Percentiles rank a stretch among this genome's conserved stretches.
phyloP scores from a whole-genome alignment of 176 grass and related monocot genomes.

The Eleusine indica region DNA sequence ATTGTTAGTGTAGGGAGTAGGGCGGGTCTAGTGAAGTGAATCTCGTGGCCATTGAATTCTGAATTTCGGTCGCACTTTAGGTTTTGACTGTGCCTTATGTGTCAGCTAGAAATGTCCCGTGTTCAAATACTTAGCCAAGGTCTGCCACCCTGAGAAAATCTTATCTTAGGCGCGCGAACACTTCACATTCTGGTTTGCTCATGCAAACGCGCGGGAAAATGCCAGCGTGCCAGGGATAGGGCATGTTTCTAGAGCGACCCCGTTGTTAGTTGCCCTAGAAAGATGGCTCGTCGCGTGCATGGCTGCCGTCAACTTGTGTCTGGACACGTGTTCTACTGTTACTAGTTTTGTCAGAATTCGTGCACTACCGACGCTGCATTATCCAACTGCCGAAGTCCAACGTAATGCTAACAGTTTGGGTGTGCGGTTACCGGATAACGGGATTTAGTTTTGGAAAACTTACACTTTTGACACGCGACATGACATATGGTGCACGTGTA shows the following conservation, averaged over 20 bases:
- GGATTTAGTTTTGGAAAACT: not conserved
- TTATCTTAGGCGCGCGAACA: not conserved
- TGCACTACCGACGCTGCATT: not conserved
- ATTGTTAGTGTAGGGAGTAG: not conserved
- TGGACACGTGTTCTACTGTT: slow-evolving; percentile 1
- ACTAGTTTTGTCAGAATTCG: slow-evolving; percentile 9
- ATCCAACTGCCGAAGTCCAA: not conserved
- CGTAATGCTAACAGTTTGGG: not conserved
- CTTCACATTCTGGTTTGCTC: not conserved
- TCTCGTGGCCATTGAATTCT: not conserved
- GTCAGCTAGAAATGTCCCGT: not conserved
- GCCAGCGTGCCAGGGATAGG: not conserved
- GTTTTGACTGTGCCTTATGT: not conserved
- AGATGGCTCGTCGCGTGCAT: not conserved
- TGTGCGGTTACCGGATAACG: not conserved
- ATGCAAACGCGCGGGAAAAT: not conserved
- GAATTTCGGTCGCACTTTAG: not conserved
- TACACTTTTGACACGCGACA: not conserved
- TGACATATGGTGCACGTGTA: not conserved
- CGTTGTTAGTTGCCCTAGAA: not conserved
- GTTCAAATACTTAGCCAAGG: not conserved
- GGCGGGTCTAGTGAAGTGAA: not conserved
- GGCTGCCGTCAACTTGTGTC: not conserved
- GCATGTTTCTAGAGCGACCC: not conserved
- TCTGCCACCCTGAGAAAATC: not conserved